These are phyloP conservation scores for Dovyalis caffra DNA, from an alignment of 345 rosid species.

Conservation along the genomic window DNA sequence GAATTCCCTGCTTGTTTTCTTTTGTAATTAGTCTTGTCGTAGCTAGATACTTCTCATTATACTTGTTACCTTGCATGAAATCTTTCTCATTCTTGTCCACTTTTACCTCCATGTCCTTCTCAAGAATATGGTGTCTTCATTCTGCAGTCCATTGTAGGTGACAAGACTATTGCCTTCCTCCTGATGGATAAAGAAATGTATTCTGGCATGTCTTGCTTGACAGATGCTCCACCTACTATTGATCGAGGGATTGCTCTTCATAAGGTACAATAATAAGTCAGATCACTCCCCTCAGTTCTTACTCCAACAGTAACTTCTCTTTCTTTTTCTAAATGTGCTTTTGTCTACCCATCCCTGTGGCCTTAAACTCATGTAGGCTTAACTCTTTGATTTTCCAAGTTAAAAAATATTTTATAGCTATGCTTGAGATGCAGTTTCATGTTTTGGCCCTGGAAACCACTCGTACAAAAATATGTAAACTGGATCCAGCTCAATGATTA, in stretches of 20 bases:
- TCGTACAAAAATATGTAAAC: background rate
- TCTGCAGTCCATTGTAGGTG: conserved; percentile 74
- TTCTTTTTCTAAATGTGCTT: background rate
- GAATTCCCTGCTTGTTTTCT: conserved; percentile 8
- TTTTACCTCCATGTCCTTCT: conserved; percentile 12
- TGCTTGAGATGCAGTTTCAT: background rate
- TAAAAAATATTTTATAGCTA: background rate
- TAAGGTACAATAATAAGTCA: conserved; percentile 42
- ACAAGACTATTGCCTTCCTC: conserved; percentile 65
- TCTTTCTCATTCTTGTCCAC: background rate
- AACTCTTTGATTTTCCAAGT: too few relatives aligned
- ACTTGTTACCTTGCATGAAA: background rate
- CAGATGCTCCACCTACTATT: conserved; percentile 49
- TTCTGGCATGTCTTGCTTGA: conserved; percentile 66
- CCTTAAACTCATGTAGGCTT: background rate
- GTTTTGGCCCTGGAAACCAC: background rate
- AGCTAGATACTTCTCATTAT: background rate
- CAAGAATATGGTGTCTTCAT: conserved; percentile 9
- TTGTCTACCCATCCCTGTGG: background rate
- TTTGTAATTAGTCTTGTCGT: background rate
- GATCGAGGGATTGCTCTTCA: conserved; percentile 76
- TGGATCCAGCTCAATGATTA: conserved; percentile 9
- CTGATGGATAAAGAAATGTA: conserved; percentile 80
- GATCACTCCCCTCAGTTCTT: background rate
- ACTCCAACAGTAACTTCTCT: background rate